Conservation (phyloP, 352 stramenopile species). For the Elongisporangium anandrum region DNA sequence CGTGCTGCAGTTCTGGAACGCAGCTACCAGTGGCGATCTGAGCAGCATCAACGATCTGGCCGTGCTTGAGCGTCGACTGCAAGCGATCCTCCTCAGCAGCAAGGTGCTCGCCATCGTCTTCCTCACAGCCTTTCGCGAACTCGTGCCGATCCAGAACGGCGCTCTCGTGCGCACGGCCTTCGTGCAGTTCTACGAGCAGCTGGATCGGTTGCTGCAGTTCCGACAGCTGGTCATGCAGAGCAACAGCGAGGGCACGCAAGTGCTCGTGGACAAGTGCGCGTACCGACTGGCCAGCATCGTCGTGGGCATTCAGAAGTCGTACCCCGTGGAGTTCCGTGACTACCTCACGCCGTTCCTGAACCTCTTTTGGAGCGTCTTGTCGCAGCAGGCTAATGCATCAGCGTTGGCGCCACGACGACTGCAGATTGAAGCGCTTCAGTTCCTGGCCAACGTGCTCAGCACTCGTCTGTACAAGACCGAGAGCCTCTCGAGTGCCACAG, state of each 20-base stretch:
- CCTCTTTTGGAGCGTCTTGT: constrained; percentile 62
- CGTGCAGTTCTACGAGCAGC: constrained; percentile 67
- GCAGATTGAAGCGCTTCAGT: constrained; percentile 75
- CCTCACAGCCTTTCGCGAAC: constrained; percentile 65
- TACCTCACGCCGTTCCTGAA: constrained; percentile 63
- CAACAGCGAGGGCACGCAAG: constrained; percentile 5
- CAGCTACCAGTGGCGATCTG: constrained; percentile 1
- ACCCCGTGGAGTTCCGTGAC: constrained; percentile 81
- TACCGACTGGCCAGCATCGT: constrained; percentile 59
- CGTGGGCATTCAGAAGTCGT: constrained; percentile 69
- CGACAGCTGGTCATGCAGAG: constrained; percentile 12
- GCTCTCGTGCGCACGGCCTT: constrained; percentile 53
- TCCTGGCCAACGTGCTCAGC: constrained; percentile 78
- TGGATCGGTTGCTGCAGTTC: constrained; percentile 55
- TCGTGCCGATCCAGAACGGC: constrained; percentile 44
- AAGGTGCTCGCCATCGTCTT: constrained; percentile 72
- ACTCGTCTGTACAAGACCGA: constrained; percentile 79
- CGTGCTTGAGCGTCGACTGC: constrained; percentile 6
- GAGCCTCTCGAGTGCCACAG: constrained; percentile 36
- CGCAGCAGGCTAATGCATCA: constrained; percentile 5
- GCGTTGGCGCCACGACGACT: constrained; percentile 20
- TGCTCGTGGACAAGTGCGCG: constrained; percentile 52
- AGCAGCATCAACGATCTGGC: constrained; percentile 18
- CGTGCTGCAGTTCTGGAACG: constrained; percentile 59
- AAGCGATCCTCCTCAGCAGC: constrained; percentile 33